A percentile compares a stretch with the other conserved stretches of the same genome.
These are phyloP conservation scores for Solanum pinnatisectum DNA, from an alignment of 257 asterid species.

Conservation along the genomic window DNA sequence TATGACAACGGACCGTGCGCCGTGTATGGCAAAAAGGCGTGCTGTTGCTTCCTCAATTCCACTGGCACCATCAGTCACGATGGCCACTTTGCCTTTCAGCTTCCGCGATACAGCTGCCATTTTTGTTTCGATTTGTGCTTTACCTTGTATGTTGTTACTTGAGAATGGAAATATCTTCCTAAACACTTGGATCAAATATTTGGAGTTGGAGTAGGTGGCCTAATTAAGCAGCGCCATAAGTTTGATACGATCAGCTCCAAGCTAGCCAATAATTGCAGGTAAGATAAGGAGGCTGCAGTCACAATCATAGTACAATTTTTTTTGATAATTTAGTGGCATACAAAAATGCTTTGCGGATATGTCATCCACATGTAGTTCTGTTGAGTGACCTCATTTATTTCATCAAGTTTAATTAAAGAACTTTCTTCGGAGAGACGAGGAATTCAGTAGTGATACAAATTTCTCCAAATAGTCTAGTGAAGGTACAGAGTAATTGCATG, in stretches of 20 bases:
- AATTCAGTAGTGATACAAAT: background rate
- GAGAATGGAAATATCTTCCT: background rate
- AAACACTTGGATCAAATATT: background rate
- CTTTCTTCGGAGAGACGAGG: background rate
- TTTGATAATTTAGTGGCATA: background rate
- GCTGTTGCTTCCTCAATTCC: constrained; percentile 36
- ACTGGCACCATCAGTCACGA: constrained; percentile 39
- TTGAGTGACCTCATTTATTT: background rate
- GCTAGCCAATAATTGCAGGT: background rate
- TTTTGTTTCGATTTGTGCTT: background rate
- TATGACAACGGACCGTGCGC: constrained; percentile 36
- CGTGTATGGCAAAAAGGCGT: constrained; percentile 23
- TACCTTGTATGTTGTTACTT: background rate
- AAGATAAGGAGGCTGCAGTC: background rate
- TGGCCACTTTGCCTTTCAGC: constrained; percentile 30
- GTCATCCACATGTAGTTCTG: background rate
- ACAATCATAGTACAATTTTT: background rate
- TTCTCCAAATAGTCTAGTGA: background rate
- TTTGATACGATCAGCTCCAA: background rate
- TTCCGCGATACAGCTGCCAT: background rate
- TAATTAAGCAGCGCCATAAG: background rate
- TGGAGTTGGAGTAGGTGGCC: background rate
- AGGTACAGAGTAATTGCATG: background rate
- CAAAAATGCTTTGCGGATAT: background rate
- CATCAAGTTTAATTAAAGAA: background rate